Evolutionary conservation across 2,329 filamentous ascomycete species (phyloP).

Genomic region (Hypoxylon sp.): DNA sequence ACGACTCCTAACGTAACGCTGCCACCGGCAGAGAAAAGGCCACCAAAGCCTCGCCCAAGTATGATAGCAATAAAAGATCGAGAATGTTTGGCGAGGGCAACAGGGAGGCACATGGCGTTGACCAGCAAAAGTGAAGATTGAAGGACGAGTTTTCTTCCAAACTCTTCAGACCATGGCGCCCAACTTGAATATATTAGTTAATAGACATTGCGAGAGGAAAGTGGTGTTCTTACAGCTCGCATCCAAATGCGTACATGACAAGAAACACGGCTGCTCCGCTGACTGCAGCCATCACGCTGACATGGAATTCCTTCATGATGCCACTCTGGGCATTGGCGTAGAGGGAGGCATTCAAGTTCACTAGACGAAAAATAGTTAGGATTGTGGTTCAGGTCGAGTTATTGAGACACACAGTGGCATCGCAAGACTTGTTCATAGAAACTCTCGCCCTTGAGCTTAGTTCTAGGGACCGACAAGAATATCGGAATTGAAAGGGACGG

Average conservation of each 20-base stretch:
- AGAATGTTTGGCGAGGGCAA: conserved; percentile 56
- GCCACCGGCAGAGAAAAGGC: conserved; percentile 72
- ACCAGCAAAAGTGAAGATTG: conserved; percentile 65
- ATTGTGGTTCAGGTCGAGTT: background rate
- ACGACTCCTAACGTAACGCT: conserved; percentile 75
- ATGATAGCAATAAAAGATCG: conserved; percentile 57
- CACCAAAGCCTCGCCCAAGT: conserved; percentile 59
- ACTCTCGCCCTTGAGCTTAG: background rate
- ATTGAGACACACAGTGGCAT: background rate
- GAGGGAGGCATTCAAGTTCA: conserved; percentile 68
- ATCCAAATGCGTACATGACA: conserved; percentile 62
- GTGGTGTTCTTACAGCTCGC: conserved; percentile 65
- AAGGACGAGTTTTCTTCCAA: conserved; percentile 64
- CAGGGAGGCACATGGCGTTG: conserved; percentile 66
- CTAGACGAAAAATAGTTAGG: conserved; percentile 10
- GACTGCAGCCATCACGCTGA: conserved; percentile 61
- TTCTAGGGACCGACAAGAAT: background rate
- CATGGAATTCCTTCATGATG: conserved; percentile 59
- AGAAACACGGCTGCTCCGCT: conserved; percentile 64
- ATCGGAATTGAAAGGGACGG: background rate
- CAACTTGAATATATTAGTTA: conserved; percentile 59
- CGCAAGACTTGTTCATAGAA: background rate
- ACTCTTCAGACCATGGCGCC: conserved; percentile 68
- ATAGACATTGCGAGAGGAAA: background rate
- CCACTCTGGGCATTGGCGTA: conserved; percentile 63